Evolutionary conservation across 1,284 basidiomycete genomes (phyloP).

Genomic region (Cryptococcus floricola): DNA sequence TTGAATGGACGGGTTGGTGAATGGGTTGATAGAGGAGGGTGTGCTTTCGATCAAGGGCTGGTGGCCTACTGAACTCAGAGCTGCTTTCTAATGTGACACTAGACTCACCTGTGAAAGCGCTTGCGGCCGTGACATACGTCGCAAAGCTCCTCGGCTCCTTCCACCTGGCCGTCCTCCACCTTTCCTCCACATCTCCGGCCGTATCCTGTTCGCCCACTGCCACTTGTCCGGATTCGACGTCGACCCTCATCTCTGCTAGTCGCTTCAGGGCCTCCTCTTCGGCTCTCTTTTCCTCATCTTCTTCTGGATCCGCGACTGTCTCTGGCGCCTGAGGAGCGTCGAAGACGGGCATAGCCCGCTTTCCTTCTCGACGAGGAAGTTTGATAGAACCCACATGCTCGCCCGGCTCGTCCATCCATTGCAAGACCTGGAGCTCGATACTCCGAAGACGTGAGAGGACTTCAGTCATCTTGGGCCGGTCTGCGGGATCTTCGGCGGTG

Average conservation of each 20-base stretch:
- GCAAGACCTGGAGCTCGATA: constrained; percentile 76
- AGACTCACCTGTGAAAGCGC: constrained; percentile 34
- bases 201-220: constrained; percentile 14
- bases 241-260: constrained; percentile 59
- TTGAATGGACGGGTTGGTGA: constrained; percentile 1
- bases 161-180: constrained; percentile 47
- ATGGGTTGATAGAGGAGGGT: constrained; percentile 2
- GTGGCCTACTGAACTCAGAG: constrained; percentile 3
- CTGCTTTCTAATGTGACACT: not conserved
- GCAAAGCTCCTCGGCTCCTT: constrained; percentile 23
- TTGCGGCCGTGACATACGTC: constrained; percentile 26
- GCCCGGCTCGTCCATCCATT: constrained; percentile 57
- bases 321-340: constrained; percentile 23
- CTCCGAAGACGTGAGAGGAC: constrained; percentile 69
- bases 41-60: constrained; percentile 17
- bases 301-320: constrained; percentile 40
- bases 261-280: constrained; percentile 71
- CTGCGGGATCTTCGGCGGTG: constrained; percentile 61
- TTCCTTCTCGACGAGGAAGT: constrained; percentile 54
- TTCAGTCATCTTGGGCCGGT: constrained; percentile 70
- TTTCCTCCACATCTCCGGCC: constrained; percentile 19
- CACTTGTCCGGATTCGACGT: constrained; percentile 39
- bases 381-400: constrained; percentile 81
- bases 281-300: constrained; percentile 36
- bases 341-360: constrained; percentile 52